phyloP scores from a whole-genome alignment of 495 filamentous ascomycete species.

The Entonaema liquescens region DNA sequence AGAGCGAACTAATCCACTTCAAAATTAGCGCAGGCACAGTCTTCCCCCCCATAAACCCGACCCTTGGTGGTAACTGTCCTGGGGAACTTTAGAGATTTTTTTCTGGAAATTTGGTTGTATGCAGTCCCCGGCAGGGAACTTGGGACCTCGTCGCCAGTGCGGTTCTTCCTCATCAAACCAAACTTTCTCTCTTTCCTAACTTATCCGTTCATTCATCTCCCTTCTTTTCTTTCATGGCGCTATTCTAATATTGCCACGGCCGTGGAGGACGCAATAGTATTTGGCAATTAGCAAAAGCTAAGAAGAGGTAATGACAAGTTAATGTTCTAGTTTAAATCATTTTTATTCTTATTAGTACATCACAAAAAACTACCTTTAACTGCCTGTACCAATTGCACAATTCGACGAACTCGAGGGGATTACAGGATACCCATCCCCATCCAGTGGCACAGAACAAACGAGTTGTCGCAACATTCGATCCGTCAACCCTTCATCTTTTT shows the following conservation, averaged over 20 bases:
- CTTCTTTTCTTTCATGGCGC: slow-evolving; percentile 14
- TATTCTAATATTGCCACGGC: slow-evolving; percentile 7
- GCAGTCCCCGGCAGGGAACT: slow-evolving; percentile 10
- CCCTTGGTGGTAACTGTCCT: slow-evolving; percentile 24
- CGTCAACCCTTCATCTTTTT: slow-evolving; percentile 30
- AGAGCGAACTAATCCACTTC: slow-evolving; percentile 14
- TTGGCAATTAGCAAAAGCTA: slow-evolving; percentile 2
- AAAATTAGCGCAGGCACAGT: slow-evolving; percentile 27
- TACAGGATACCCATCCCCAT: slow-evolving; percentile 2
- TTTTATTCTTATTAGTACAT: not conserved
- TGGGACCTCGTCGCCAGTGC: slow-evolving; percentile 22
- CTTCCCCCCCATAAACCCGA: slow-evolving; percentile 29
- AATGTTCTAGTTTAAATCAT: slow-evolving; percentile 3
- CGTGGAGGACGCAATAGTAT: slow-evolving; percentile 13
- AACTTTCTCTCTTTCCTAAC: slow-evolving; percentile 5
- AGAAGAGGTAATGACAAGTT: slow-evolving; percentile 12
- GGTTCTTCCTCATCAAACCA: slow-evolving; percentile 20
- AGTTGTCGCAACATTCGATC: slow-evolving; percentile 40
- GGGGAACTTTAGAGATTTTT: slow-evolving; percentile 22
- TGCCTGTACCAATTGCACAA: slow-evolving; percentile 8
- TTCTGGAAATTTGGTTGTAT: slow-evolving; percentile 42
- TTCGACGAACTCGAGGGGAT: slow-evolving; percentile 24
- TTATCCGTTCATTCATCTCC: slow-evolving; percentile 25
- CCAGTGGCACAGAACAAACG: slow-evolving; percentile 30
- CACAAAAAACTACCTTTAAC: too few species aligned